Conservation (phyloP, 2,329 filamentous ascomycete species). For the Cladosporium austrohemisphaericum region DNA sequence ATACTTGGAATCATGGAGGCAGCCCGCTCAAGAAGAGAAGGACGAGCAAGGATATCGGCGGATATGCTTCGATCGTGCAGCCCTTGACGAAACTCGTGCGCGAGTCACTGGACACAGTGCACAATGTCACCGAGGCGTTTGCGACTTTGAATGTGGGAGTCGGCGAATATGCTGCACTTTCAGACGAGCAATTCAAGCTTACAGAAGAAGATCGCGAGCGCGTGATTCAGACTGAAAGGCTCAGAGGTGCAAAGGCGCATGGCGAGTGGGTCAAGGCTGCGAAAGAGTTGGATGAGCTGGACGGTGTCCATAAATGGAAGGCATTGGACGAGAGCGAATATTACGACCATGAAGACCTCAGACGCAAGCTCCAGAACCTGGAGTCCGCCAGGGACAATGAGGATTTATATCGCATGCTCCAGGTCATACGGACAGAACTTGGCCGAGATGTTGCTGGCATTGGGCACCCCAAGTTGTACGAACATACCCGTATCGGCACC, state of each 20-base stretch:
- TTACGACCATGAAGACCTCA: slow-evolving; percentile 68
- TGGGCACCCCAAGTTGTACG: slow-evolving; percentile 77
- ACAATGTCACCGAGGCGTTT: slow-evolving; percentile 9
- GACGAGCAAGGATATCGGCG: slow-evolving; percentile 10
- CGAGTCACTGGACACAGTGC: slow-evolving; percentile 18
- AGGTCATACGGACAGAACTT: slow-evolving; percentile 73
- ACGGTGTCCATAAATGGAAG: slow-evolving; percentile 82
- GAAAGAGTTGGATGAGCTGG: slow-evolving; percentile 70
- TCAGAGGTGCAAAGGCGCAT: slow-evolving; percentile 9
- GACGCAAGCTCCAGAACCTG: slow-evolving; percentile 66
- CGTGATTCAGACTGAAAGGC: slow-evolving; percentile 6
- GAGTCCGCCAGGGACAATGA: slow-evolving; percentile 68
- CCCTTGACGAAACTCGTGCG: slow-evolving; percentile 17
- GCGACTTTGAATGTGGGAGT: slow-evolving; percentile 5
- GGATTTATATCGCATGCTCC: slow-evolving; percentile 73
- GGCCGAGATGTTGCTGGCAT: slow-evolving; percentile 81
- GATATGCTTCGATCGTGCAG: slow-evolving; percentile 18
- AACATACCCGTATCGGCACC: slow-evolving; percentile 78
- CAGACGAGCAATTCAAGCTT: slow-evolving; percentile 17
- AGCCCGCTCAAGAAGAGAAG: slow-evolving; percentile 17
- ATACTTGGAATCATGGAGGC: slow-evolving; percentile 8
- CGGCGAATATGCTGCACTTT: slow-evolving; percentile 2
- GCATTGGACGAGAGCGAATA: slow-evolving; percentile 61
- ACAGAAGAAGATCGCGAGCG: slow-evolving; percentile 11
- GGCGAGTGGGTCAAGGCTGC: slow-evolving; percentile 72